phyloP scores from a whole-genome alignment of 805 yeast genomes.

The Myxozyma sirexii region DNA sequence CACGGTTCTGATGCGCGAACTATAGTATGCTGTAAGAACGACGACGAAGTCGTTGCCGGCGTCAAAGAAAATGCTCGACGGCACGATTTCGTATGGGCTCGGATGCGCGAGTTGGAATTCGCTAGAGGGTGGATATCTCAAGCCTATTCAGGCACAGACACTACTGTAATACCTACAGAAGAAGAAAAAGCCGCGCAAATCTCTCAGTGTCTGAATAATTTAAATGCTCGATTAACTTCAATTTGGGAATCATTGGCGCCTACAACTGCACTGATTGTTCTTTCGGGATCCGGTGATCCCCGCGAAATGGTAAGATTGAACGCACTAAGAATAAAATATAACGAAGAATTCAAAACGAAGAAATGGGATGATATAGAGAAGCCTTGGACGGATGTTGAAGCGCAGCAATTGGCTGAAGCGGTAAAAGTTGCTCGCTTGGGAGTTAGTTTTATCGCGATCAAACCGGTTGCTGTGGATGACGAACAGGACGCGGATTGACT shows the following conservation, averaged over 20 bases:
- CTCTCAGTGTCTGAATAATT: constrained; percentile 37
- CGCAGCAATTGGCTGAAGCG: constrained; percentile 51
- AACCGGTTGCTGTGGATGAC: constrained; percentile 34
- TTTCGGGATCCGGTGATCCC: constrained; percentile 67
- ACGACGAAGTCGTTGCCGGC: constrained; percentile 58
- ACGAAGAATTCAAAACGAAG: constrained; percentile 48
- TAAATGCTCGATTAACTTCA: constrained; percentile 51
- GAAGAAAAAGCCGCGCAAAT: constrained; percentile 5
- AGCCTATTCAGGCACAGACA: constrained; percentile 10
- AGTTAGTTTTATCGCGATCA: constrained; percentile 57
- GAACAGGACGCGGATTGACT: not conserved
- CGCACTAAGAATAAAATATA: constrained; percentile 40
- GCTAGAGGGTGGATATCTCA: constrained; percentile 42
- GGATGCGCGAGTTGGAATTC: constrained; percentile 62
- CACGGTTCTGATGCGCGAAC: constrained; percentile 42
- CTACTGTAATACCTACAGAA: not conserved
- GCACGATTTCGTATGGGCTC: constrained; percentile 56
- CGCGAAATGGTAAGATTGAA: constrained; percentile 42
- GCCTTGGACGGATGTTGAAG: constrained; percentile 58
- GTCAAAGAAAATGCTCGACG: constrained; percentile 45
- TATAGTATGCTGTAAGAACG: constrained; percentile 54
- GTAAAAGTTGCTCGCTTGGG: constrained; percentile 62
- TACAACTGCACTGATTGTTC: constrained; percentile 61
- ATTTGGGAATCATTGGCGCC: constrained; percentile 59
- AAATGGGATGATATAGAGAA: constrained; percentile 50